Evolutionary conservation across 768 basidiomycete species (phyloP).

Genomic region (Dentipellis sp.): DNA sequence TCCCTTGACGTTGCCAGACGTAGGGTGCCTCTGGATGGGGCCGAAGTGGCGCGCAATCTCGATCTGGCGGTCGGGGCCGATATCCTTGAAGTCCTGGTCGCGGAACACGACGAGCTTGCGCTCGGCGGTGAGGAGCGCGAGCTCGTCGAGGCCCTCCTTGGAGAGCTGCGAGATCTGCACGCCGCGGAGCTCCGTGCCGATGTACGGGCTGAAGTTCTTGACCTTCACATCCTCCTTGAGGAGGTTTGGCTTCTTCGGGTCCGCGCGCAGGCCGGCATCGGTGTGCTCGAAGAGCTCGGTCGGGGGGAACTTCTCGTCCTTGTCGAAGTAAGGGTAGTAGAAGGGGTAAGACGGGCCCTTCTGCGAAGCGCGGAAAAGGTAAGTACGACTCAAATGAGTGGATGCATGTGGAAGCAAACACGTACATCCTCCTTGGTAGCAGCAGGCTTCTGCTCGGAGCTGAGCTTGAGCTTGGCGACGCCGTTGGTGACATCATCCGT

Average conservation of each 20-base stretch:
- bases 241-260: constrained; percentile 42
- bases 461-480: neutral
- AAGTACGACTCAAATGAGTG: neutral
- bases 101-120: constrained; percentile 47
- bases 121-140: constrained; percentile 33
- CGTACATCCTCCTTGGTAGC: neutral
- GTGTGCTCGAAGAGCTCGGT: constrained; percentile 24
- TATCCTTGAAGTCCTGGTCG: constrained; percentile 54
- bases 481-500: neutral
- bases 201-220: constrained; percentile 36
- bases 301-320: neutral
- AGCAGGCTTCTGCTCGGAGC: neutral
- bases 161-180: constrained; percentile 44
- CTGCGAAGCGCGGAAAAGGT: neutral
- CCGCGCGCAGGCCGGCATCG: constrained; percentile 38
- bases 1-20: constrained; percentile 43
- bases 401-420: neutral
- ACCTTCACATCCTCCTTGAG: constrained; percentile 30
- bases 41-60: constrained; percentile 32
- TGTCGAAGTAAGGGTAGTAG: constrained; percentile 1
- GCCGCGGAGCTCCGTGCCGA: constrained; percentile 42
- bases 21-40: constrained; percentile 22
- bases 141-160: constrained; percentile 35
- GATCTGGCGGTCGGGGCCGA: constrained; percentile 41
- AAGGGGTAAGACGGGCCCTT: constrained; percentile 1